These are phyloP conservation scores for Brassica cretica DNA, from an alignment of 345 rosid species.

Conservation along the genomic window DNA sequence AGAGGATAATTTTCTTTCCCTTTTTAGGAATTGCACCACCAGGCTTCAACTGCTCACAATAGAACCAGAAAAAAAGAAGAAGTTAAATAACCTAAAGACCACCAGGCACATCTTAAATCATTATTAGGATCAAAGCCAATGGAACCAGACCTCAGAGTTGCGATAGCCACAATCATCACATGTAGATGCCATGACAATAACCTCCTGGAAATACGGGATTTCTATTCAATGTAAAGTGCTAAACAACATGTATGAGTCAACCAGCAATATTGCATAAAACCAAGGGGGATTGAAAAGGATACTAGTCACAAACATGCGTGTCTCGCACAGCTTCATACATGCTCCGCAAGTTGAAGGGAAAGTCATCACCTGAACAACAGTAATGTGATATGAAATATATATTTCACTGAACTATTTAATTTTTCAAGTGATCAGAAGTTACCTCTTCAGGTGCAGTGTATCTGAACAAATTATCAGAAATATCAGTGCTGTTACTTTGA, in stretches of 20 bases:
- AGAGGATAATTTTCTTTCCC: conserved; percentile 70
- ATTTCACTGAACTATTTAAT: background rate
- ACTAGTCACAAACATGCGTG: conserved; percentile 54
- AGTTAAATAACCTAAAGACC: conserved; percentile 16
- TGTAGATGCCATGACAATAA: conserved; percentile 94
- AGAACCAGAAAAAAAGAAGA: background rate
- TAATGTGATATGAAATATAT: background rate
- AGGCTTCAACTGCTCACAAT: conserved; percentile 70
- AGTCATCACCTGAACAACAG: conserved; percentile 45
- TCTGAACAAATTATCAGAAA: conserved; percentile 71
- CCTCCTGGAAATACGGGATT: conserved; percentile 96
- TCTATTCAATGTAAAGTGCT: conserved; percentile 58
- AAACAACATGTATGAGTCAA: conserved; percentile 30
- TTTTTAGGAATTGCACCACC: conserved; percentile 85
- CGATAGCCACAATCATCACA: conserved; percentile 92
- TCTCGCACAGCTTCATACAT: conserved; percentile 44
- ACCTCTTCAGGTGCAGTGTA: conserved; percentile 95
- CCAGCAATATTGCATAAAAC: background rate
- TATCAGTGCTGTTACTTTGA: conserved; percentile 76
- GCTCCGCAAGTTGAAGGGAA: conserved; percentile 55
- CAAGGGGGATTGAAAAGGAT: conserved; percentile 34
- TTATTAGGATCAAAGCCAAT: conserved; percentile 2
- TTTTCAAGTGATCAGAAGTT: conserved; percentile 11
- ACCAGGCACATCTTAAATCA: background rate
- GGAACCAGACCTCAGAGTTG: conserved; percentile 77